Base-by-base conservation (phyloP, 2,329 filamentous ascomycete species). In the Ascochyta koolunga region DNA sequence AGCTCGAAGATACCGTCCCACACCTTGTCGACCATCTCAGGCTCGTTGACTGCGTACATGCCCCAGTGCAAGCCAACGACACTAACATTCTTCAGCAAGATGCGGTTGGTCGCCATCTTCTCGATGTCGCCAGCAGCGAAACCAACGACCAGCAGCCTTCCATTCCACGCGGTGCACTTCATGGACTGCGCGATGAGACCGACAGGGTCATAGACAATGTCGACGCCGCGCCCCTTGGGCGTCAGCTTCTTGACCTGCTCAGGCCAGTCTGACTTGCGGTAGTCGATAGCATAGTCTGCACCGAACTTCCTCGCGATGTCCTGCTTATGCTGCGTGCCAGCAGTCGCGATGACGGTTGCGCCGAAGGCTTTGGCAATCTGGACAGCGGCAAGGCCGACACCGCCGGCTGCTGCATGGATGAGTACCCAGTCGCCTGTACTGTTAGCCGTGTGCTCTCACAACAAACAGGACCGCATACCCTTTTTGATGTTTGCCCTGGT, bases 121-220 rank as follows among this genome's bases (percentile, higher is more conserved):
- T 98, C 93, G 63, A 97, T 96, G 44, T 80, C 82, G 0, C 91
- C 91, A 0, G 87, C 90, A 0, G 93, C 92, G 71, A 97, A 98
- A 0, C 93, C 93, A 62, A 98, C 88, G 5, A 98, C 86, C 37
- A 97, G 78, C 50, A 98, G 82, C 11, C 93, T 84, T 1, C 90
- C 93, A 74, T 96, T 96, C 93, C 92, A 98, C 3, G 91, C 89
- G 3, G 89, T 90, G 78, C 93, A 97, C 77, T 96, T 96, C 64
- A 93, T 90, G 64, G 88, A 91, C 70, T 86, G 83, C 62, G 96
- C 91, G 43, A 97, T 90, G 71, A 97, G 78, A 1, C 93, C 93
- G 1, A 98, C 93, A 11, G 93, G 92, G 74, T 98, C 93, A 78
- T 91, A 98, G 19, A 98, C 93, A 45, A 98, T 91, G 75, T 98